Evolutionary conservation across 768 basidiomycete species (phyloP).

Genomic region (button mushroom (Agaricus bisporus)): DNA sequence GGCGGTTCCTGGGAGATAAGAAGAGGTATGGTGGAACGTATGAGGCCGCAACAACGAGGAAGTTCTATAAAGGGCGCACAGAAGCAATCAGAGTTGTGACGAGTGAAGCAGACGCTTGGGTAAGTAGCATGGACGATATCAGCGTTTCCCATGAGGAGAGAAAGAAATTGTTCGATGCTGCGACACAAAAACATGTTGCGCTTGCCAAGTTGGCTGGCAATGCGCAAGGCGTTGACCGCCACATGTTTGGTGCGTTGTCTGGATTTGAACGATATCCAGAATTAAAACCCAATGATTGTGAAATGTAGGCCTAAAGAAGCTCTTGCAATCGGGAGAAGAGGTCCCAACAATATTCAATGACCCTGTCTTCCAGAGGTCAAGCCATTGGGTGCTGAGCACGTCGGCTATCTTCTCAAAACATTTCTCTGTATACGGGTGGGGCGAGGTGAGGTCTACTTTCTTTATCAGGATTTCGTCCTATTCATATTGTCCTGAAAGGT

Average conservation of each 20-base stretch:
- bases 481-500: constrained; percentile 36
- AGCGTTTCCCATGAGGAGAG: constrained; percentile 33
- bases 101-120: constrained; percentile 71
- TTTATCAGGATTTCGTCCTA: not conserved
- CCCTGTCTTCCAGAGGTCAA: constrained; percentile 63
- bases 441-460: constrained; percentile 48
- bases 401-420: constrained; percentile 85
- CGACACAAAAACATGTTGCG: constrained; percentile 56
- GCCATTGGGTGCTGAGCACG: constrained; percentile 86
- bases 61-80: constrained; percentile 84
- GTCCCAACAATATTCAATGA: constrained; percentile 71
- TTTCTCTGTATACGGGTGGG: constrained; percentile 88
- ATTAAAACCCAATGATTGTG: not conserved
- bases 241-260: constrained; percentile 63
- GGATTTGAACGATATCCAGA: not conserved
- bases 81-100: constrained; percentile 89
- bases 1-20: constrained; percentile 51
- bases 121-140: constrained; percentile 62
- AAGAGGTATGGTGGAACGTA: constrained; percentile 77
- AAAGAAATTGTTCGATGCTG: constrained; percentile 49
- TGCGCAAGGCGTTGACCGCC: constrained; percentile 80
- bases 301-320: constrained; percentile 60
- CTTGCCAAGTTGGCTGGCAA: constrained; percentile 62
- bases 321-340: constrained; percentile 54
- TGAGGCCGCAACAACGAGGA: constrained; percentile 88